phyloP scores from a whole-genome alignment of 345 rosid genomes.

The Pelargonium nanum region DNA sequence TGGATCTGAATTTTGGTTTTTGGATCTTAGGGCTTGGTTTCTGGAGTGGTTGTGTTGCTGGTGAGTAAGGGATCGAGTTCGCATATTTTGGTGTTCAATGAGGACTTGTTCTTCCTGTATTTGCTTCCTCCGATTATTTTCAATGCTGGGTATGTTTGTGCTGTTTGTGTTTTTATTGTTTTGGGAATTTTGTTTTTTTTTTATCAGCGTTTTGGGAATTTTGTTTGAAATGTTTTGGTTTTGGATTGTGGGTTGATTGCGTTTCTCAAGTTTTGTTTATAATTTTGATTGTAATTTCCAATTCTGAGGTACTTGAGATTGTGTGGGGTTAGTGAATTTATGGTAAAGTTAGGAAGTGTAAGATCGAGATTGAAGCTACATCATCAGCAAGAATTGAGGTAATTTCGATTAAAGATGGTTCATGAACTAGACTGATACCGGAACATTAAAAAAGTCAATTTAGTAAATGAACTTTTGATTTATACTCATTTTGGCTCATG shows the following conservation, averaged over 20 bases:
- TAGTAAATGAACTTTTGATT: too few species aligned
- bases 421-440: too few species aligned
- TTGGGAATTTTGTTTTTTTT: background rate
- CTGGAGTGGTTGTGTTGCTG: slow-evolving; percentile 49
- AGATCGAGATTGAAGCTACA: too few species aligned
- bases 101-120: slow-evolving; percentile 69
- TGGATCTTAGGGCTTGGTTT: slow-evolving; percentile 40
- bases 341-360: too few species aligned
- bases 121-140: slow-evolving; percentile 70
- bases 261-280: background rate
- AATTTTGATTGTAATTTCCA: background rate
- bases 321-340: too few species aligned
- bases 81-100: slow-evolving; percentile 31
- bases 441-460: too few species aligned
- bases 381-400: too few species aligned
- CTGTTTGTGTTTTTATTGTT: slow-evolving; percentile 7
- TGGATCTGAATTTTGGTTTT: background rate
- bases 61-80: slow-evolving; percentile 28
- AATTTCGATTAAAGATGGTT: too few species aligned
- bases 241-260: too few species aligned
- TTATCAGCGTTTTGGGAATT: background rate
- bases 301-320: background rate
- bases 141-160: slow-evolving; percentile 57
- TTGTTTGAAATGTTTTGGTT: background rate
- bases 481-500: too few species aligned